phyloP scores from a whole-genome alignment of 805 yeast genomes.

The Hanseniaspora guilliermondii region DNA sequence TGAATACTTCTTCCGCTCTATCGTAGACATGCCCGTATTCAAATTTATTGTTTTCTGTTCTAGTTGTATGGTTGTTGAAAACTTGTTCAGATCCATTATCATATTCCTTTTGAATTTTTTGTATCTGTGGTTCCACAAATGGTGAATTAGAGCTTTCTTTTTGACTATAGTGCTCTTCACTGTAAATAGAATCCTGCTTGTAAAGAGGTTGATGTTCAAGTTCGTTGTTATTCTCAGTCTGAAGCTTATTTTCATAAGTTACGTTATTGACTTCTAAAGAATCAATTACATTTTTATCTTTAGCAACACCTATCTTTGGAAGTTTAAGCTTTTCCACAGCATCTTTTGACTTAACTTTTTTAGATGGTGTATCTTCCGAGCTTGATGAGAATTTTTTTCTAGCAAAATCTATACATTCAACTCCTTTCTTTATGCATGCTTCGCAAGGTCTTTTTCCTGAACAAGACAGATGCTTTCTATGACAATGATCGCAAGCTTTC shows the following conservation, averaged over 20 bases:
- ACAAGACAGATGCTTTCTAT: conserved; percentile 83
- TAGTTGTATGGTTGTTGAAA: background rate
- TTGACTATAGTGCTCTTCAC: background rate
- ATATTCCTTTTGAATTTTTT: background rate
- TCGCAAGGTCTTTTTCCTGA: conserved; percentile 72
- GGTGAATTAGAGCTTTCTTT: background rate
- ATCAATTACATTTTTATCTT: background rate
- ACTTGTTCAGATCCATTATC: background rate
- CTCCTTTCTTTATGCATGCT: conserved; percentile 60
- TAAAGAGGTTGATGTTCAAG: background rate
- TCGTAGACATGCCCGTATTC: background rate
- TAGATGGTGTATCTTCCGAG: conserved; percentile 35
- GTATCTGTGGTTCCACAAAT: background rate
- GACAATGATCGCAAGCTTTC: conserved; percentile 85
- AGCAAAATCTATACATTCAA: conserved; percentile 49
- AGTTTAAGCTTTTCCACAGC: background rate
- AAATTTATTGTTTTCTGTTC: background rate
- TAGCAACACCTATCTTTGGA: background rate
- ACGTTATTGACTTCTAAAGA: too few relatives aligned
- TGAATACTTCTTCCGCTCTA: background rate
- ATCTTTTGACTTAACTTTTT: background rate
- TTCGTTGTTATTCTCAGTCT: background rate
- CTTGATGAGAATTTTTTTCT: conserved; percentile 81
- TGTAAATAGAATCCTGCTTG: background rate
- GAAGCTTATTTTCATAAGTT: background rate